Base-by-base conservation (phyloP, 1,139 yeast genomes). In the Lodderomyces parapsilosis region DNA sequence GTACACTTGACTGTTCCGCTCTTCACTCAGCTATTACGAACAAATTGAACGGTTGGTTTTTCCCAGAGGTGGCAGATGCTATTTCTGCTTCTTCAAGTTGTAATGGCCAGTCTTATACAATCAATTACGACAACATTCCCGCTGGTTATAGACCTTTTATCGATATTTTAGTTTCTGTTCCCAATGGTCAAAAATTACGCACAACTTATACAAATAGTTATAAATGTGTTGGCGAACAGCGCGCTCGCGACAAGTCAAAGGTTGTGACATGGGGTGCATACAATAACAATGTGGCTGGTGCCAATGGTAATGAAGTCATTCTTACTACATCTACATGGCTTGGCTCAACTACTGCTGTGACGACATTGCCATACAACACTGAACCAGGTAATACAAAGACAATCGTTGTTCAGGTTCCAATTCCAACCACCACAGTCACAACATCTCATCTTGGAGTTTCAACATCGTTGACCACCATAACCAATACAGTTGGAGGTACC, bases 81-180 rank as follows among this genome's bases (percentile, higher is more conserved):
- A 40, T 51, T 10, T 39, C 43, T 1, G 47, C 33, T 31, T 41
- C 57, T 1, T 45, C 46, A 11, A 17, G 50, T 1, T 63, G 68
- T 53, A 36, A 52, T n/a, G 10, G 51, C 1, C 33, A 39, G 5
- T 40, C 46, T 0, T 50, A 47, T 36, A 32, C 40, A 0, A 47
- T 60, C 10, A 37, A 41, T 4, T 65, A 53, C 45, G 14, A 38
- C 1, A 56, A 57, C 42, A 41, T 65, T 28, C 67, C 68, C 2
- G 60, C 65, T 2, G 70, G 69, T 1, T 62, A 53, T 45, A 50
- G 67, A 22, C 65, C 65, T 9, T 65, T 53, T 44, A 47, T 66
- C 30, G 60, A 54, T 44, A 52, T 39, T 9, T 14, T 35, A 5
- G 14, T 42, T 32, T 4, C 23, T 3, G 10, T 22, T 11, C 34